Evolutionary conservation across 495 filamentous ascomycete species (phyloP).

Genomic region (Achaetomiella virescens): DNA sequence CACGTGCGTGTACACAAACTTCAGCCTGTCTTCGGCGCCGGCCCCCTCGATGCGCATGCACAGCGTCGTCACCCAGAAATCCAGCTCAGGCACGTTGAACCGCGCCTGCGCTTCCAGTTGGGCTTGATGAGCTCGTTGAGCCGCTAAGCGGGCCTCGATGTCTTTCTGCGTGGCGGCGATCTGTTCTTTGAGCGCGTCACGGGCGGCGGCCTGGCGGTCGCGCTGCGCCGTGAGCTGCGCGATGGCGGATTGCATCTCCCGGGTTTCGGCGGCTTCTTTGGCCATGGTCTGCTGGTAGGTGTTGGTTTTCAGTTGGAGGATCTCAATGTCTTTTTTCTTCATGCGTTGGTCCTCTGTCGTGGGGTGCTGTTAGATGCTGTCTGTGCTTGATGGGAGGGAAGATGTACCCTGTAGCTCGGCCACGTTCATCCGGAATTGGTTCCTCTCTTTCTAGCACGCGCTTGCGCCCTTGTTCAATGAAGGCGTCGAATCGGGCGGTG

Average conservation of each 20-base stretch:
- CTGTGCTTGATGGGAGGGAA: not conserved
- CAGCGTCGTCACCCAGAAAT: conserved; percentile 91
- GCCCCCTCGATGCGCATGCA: conserved; percentile 86
- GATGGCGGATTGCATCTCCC: conserved; percentile 81
- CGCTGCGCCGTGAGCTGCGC: conserved; percentile 65
- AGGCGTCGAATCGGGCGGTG: conserved; percentile 83
- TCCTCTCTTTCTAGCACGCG: conserved; percentile 85
- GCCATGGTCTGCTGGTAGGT: conserved; percentile 72
- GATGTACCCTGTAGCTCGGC: conserved; percentile 77
- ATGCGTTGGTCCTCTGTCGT: conserved; percentile 77
- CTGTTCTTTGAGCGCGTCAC: conserved; percentile 68
- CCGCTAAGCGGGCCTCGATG: conserved; percentile 48
- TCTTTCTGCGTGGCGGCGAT: conserved; percentile 72
- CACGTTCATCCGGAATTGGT: conserved; percentile 85
- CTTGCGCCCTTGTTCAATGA: conserved; percentile 86
- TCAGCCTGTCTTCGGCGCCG: conserved; percentile 74
- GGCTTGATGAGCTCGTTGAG: conserved; percentile 47
- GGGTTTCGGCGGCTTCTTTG: conserved; percentile 81
- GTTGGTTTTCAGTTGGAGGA: conserved; percentile 66
- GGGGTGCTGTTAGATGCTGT: conserved; percentile 1
- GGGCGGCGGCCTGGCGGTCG: conserved; percentile 64
- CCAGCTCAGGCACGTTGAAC: conserved; percentile 83
- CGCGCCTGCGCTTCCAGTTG: conserved; percentile 72
- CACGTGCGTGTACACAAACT: conserved; percentile 86
- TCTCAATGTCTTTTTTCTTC: conserved; percentile 81